Base-by-base conservation (phyloP, 176 grass and related monocot genomes). In the Pharus latifolius region DNA sequence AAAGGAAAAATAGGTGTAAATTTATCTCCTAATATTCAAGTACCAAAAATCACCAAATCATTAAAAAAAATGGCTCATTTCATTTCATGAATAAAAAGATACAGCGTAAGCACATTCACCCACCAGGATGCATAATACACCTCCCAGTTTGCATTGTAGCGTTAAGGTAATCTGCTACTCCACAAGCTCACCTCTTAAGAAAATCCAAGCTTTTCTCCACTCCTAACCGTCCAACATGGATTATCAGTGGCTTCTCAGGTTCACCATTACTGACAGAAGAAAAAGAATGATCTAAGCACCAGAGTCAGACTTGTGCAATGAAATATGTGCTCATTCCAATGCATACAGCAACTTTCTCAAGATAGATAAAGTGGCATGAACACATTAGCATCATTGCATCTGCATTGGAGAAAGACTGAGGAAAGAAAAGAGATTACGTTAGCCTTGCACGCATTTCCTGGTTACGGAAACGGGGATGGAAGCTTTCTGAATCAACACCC, bases 191-290 rank as follows among this genome's bases (percentile, higher is more conserved):
- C 92, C 75, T 84, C 78, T 92, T 97, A 14, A 90, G 86, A 83
- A 97, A 97, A 83, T 92, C 94, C 61, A 97, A 77, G 61, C 86
- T 97, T 84, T 97, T 97, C 77, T 97, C 94, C 53, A 92, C 89
- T 75, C 94, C 94, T 63, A 97, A 74, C 28, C 94, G 83, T 61
- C 89, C 94, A 54, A 97, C 89, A 88, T 97, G 81, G 33, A 97
- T 83, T 82, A 97, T 83, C 52, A 97, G 79, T 52, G 94, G 74
- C 40, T 92, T 97, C 53, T 90, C 89, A 65, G 94, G 89, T 66
- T 97, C 83, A 1, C 89, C 94, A 24, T 90, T 79, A 29, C 89
- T 97, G 72, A 31, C 34, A 61, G 20, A 61, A 49, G 2, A 32
- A 69, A 38, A 78, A 56, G 41, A 28, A 71, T 53, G 41, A 56